Evolutionary conservation across 1,284 basidiomycete genomes (phyloP).

Genomic region (Puccinia triticina): DNA sequence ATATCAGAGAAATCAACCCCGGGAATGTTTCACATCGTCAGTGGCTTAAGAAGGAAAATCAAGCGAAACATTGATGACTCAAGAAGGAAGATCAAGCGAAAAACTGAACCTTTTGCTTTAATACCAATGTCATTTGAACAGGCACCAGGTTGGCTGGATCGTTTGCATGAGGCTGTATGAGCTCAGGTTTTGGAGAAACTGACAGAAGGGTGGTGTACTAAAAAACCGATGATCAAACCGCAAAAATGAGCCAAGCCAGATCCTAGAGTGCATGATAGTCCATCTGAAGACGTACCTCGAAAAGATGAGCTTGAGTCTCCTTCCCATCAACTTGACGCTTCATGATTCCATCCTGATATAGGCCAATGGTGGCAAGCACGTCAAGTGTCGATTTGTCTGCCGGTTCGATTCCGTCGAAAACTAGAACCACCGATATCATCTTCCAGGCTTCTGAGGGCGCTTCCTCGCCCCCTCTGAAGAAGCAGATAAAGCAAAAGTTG

Average conservation of each 20-base stretch:
- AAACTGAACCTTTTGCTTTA: conserved; percentile 46
- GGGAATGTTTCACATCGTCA: background rate
- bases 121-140: conserved; percentile 70
- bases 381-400: conserved; percentile 95
- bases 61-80: background rate
- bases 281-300: conserved; percentile 29
- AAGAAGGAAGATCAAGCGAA: background rate
- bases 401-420: conserved; percentile 90
- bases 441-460: conserved; percentile 77
- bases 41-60: background rate
- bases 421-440: conserved; percentile 76
- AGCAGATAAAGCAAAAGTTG: background rate
- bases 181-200: conserved; percentile 40
- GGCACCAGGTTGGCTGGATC: conserved; percentile 80
- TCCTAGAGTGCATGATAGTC: background rate
- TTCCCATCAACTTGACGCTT: conserved; percentile 87
- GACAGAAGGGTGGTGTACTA: conserved; percentile 51
- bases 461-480: conserved; percentile 71
- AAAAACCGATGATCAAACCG: background rate
- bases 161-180: conserved; percentile 47
- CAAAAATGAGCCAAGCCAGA: background rate
- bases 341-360: conserved; percentile 91
- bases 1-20: conserved; percentile 56
- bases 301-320: conserved; percentile 69
- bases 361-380: conserved; percentile 80